phyloP scores from a whole-genome alignment of 768 basidiomycete species.

The Dioszegia aurantiaca region DNA sequence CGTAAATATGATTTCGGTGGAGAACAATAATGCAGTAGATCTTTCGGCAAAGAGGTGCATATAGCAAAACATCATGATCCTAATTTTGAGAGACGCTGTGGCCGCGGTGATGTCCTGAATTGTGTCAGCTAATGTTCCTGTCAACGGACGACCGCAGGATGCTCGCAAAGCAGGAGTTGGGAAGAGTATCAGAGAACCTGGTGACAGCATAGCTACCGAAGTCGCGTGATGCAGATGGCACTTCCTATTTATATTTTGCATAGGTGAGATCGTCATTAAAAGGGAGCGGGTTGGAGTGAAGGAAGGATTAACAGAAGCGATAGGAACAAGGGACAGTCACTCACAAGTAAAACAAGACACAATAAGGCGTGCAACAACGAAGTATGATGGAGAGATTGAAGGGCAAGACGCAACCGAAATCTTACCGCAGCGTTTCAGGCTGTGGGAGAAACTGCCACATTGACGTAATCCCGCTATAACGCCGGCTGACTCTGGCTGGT shows the following conservation, averaged over 20 bases:
- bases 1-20: no score
- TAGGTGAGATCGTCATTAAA: conserved; percentile 33
- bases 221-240: conserved; percentile 32
- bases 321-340: background rate
- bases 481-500: background rate
- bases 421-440: background rate
- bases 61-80: no score
- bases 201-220: conserved; percentile 31
- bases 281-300: conserved; percentile 6
- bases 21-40: no score
- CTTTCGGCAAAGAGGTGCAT: no score
- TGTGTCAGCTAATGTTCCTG: background rate
- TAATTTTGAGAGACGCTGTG: no score
- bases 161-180: background rate
- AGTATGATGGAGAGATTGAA: background rate
- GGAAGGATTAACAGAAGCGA: conserved; percentile 1
- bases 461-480: conserved; percentile 3
- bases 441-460: conserved; percentile 7
- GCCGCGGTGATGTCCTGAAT: background rate
- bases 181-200: conserved; percentile 34
- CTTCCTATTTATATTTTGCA: conserved; percentile 32
- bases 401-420: background rate
- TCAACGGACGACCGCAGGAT: background rate
- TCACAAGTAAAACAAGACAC: background rate
- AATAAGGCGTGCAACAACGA: background rate